Percentiles rank a stretch among this genome's conserved stretches.
phyloP scores from a whole-genome alignment of 345 rosid genomes.

The Sisymbrium irio region DNA sequence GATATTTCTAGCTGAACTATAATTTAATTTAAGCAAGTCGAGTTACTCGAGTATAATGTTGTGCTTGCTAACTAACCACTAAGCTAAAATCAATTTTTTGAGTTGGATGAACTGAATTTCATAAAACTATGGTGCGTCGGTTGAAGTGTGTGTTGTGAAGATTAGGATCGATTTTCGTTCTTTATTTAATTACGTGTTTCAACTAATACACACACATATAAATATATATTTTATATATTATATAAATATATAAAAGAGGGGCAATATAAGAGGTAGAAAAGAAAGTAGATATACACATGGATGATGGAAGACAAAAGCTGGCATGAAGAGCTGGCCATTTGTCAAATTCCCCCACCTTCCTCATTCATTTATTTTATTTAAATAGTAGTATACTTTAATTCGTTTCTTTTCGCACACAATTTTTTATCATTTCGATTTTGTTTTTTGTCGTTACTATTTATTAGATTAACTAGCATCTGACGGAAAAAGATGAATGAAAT shows the following conservation, averaged over 20 bases:
- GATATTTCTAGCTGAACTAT: not conserved
- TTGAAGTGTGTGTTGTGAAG: not conserved
- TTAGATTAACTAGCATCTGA: slow-evolving; percentile 3
- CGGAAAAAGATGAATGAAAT: not conserved
- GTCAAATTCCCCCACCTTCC: slow-evolving; percentile 27
- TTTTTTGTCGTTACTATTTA: slow-evolving; percentile 12
- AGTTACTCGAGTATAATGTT: no score
- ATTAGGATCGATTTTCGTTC: not conserved
- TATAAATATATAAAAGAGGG: not conserved
- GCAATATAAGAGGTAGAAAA: not conserved
- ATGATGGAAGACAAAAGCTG: slow-evolving; percentile 39
- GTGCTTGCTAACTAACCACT: no score
- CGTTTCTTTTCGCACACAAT: not conserved
- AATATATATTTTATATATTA: not conserved
- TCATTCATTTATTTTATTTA: not conserved
- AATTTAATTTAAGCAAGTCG: not conserved
- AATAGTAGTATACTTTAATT: not conserved
- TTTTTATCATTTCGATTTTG: not conserved
- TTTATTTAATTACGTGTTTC: not conserved
- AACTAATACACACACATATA: not conserved
- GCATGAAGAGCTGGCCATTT: slow-evolving; percentile 37
- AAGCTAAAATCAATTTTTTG: not conserved
- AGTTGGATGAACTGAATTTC: not conserved
- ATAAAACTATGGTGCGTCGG: not conserved
- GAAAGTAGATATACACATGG: slow-evolving; percentile 29